Conservation (phyloP, 2,329 filamentous ascomycete genomes). For the Fusarium veterinarium region DNA sequence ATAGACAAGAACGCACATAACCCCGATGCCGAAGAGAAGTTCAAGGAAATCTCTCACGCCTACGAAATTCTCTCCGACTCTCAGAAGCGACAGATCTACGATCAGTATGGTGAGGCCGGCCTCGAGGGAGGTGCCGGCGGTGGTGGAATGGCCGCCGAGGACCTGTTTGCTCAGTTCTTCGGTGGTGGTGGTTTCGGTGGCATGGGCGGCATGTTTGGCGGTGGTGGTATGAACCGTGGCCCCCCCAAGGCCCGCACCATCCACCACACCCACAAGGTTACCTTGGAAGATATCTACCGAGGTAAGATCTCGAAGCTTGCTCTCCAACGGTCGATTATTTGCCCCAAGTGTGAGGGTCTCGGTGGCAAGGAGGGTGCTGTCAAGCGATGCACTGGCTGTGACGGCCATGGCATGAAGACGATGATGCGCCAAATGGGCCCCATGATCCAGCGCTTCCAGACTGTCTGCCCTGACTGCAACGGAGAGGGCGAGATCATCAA, state of each 20-base stretch:
- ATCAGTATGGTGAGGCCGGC: slow-evolving; percentile 97
- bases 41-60: slow-evolving; percentile 96
- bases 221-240: slow-evolving; percentile 75
- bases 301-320: slow-evolving; percentile 98
- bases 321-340: slow-evolving; percentile 97
- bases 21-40: slow-evolving; percentile 93
- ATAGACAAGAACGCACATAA: slow-evolving; percentile 96
- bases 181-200: slow-evolving; percentile 69
- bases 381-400: slow-evolving; percentile 89
- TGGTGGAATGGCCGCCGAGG: slow-evolving; percentile 92
- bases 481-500: slow-evolving; percentile 97
- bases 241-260: slow-evolving; percentile 93
- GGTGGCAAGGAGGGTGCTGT: slow-evolving; percentile 99
- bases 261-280: slow-evolving; percentile 98
- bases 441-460: slow-evolving; percentile 99
- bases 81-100: slow-evolving; percentile 92
- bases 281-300: slow-evolving; percentile 96
- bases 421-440: slow-evolving; percentile 99
- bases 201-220: slow-evolving; percentile 81
- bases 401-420: slow-evolving; percentile 97
- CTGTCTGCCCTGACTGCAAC: slow-evolving; percentile 97
- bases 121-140: slow-evolving; percentile 86
- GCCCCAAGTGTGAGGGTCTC: slow-evolving; percentile 90
- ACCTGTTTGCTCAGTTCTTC: slow-evolving; percentile 97
- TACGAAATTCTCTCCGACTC: slow-evolving; percentile 95